Evolutionary conservation across 2,329 filamentous ascomycete genomes (phyloP).

Genomic region (Penicillium sp.): DNA sequence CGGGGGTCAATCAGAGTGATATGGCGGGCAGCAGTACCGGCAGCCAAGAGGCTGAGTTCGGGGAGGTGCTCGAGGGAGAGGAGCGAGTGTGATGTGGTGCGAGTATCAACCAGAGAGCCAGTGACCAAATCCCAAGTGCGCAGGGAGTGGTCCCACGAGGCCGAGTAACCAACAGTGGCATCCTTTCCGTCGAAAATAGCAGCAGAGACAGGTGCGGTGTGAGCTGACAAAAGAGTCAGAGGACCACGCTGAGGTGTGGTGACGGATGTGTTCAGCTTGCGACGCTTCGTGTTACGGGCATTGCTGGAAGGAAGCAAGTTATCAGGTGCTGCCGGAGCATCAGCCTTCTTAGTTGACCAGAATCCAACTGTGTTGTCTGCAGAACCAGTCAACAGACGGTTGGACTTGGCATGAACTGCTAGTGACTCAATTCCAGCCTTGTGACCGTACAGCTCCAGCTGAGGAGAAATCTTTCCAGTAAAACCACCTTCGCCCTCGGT

Average conservation of each 20-base stretch:
- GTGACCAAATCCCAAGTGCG: slow-evolving; percentile 90
- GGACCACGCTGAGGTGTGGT: slow-evolving; percentile 70
- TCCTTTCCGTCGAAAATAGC: slow-evolving; percentile 83
- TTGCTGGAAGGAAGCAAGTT: slow-evolving; percentile 66
- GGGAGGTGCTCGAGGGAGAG: slow-evolving; percentile 74
- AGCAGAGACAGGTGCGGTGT: slow-evolving; percentile 72
- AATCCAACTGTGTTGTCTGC: slow-evolving; percentile 80
- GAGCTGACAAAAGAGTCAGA: slow-evolving; percentile 67
- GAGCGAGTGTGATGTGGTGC: slow-evolving; percentile 79
- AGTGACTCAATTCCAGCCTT: slow-evolving; percentile 70
- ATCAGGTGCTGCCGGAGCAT: slow-evolving; percentile 70
- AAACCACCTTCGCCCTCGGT: slow-evolving; percentile 62
- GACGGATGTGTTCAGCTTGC: slow-evolving; percentile 65
- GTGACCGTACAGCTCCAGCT: slow-evolving; percentile 82
- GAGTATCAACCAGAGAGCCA: slow-evolving; percentile 70
- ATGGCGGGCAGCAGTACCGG: slow-evolving; percentile 80
- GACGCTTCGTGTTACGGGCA: slow-evolving; percentile 66
- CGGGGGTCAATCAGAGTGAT: slow-evolving; percentile 93
- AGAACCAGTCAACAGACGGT: slow-evolving; percentile 80
- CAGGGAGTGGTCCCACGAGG: slow-evolving; percentile 86
- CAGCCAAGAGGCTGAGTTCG: slow-evolving; percentile 61
- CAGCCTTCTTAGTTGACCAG: slow-evolving; percentile 78
- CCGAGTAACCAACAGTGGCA: slow-evolving; percentile 83
- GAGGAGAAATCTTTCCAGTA: slow-evolving; percentile 64
- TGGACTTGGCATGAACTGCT: slow-evolving; percentile 69